Conservation (phyloP, 1,284 basidiomycete species). For the Ceratobasidium sp. region DNA sequence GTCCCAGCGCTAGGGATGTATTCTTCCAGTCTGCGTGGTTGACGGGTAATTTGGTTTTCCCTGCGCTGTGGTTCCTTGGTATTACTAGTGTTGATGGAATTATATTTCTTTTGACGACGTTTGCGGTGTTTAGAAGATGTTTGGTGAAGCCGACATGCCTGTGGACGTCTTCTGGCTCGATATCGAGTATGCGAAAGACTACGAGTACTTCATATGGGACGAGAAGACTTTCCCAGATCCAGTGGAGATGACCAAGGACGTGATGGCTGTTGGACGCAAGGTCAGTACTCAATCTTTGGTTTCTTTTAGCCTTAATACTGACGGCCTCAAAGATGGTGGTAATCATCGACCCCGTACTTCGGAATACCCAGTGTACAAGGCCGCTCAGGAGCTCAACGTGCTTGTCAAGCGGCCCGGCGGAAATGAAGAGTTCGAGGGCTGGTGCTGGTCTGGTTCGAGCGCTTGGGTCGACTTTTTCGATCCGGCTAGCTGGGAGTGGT, state of each 20-base stretch:
- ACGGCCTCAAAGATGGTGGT: slow-evolving; percentile 90
- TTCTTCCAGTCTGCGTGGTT: slow-evolving; percentile 88
- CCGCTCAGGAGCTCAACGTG: slow-evolving; percentile 82
- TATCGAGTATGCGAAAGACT: slow-evolving; percentile 94
- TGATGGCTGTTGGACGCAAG: slow-evolving; percentile 88
- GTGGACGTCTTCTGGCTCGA: slow-evolving; percentile 99
- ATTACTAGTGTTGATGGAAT: slow-evolving; percentile 99
- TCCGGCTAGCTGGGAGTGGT: slow-evolving; percentile 90
- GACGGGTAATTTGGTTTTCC: slow-evolving; percentile 87
- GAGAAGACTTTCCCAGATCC: slow-evolving; percentile 92
- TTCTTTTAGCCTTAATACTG: background rate
- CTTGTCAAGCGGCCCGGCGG: slow-evolving; percentile 85
- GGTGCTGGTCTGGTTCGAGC: slow-evolving; percentile 97
- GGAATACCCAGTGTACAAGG: slow-evolving; percentile 86
- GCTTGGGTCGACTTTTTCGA: slow-evolving; percentile 99
- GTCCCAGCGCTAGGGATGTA: slow-evolving; percentile 81
- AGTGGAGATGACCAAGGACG: slow-evolving; percentile 89
- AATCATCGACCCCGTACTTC: slow-evolving; percentile 89
- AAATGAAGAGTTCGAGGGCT: slow-evolving; percentile 89
- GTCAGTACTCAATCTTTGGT: slow-evolving; percentile 57
- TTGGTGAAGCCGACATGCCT: slow-evolving; percentile 94
- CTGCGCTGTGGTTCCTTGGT: slow-evolving; percentile 93
- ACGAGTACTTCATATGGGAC: slow-evolving; percentile 99
- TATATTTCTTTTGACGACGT: slow-evolving; percentile 93
- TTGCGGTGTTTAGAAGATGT: slow-evolving; percentile 84